A percentile compares a stretch with the other conserved stretches of the same genome.
Conservation (phyloP, 108 stramenopile genomes). For the Discostella pseudostelligera region DNA sequence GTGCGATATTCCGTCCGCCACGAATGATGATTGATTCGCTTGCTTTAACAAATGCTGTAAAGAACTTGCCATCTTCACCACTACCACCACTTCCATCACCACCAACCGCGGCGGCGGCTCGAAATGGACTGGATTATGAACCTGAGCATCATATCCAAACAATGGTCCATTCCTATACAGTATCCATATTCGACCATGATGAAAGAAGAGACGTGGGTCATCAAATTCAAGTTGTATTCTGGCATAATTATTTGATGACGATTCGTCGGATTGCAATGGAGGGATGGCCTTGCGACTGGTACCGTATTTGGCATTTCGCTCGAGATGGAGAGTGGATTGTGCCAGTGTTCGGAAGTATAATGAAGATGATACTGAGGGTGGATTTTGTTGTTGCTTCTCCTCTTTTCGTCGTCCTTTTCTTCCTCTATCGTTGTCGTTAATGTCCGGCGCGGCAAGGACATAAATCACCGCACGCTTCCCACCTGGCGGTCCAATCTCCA, state of each 20-base stretch:
- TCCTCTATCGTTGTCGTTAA: not conserved
- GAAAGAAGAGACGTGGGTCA: slow-evolving; percentile 82
- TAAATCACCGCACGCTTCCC: slow-evolving; percentile 54
- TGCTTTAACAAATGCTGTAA: slow-evolving; percentile 58
- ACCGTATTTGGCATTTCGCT: slow-evolving; percentile 71
- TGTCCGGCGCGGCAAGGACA: slow-evolving; percentile 8
- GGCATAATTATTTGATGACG: slow-evolving; percentile 9
- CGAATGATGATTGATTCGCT: slow-evolving; percentile 77
- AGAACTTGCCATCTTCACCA: not conserved
- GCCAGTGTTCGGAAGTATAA: slow-evolving; percentile 48
- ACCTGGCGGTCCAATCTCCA: slow-evolving; percentile 46
- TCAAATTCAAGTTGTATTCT: slow-evolving; percentile 57
- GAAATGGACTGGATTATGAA: slow-evolving; percentile 75
- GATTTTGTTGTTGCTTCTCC: not conserved
- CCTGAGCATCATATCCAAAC: slow-evolving; percentile 87
- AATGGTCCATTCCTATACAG: slow-evolving; percentile 75
- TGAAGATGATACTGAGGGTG: not conserved
- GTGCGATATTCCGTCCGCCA: slow-evolving; percentile 87
- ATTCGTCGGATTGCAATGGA: slow-evolving; percentile 4
- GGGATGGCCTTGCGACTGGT: slow-evolving; percentile 21
- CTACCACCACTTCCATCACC: slow-evolving; percentile 1
- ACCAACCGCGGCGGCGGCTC: slow-evolving; percentile 10
- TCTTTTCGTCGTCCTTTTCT: too few relatives aligned
- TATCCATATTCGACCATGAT: slow-evolving; percentile 62
- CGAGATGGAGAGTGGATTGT: slow-evolving; percentile 63